Base-by-base conservation (phyloP, 2,329 filamentous ascomycete genomes). In the Cylindrodendrum hubeiense region DNA sequence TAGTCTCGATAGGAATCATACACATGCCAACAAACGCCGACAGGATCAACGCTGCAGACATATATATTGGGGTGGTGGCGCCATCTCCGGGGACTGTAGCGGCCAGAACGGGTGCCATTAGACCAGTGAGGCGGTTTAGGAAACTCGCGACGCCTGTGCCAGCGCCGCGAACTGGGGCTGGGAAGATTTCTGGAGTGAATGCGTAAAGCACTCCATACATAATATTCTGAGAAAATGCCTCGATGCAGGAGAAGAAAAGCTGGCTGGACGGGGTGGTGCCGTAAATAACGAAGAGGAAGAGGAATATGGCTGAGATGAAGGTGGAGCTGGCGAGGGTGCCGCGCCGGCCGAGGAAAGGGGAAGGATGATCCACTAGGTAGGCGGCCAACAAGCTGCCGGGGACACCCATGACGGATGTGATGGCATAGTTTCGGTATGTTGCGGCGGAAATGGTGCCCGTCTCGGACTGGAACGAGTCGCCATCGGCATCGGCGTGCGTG, bases 351-450 rank as follows among this genome's bases (percentile, higher is more conserved):
- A 89, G 80, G 69, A 86, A 83, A 1, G 90, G 83, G 19, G 87
- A 90, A 19, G 84, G 83, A 67, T 89, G 84, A 76, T 92, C 87
- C 47, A 93, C 93, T 2, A 91, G 89, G 73, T 87, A 93, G 65
- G 90, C 91, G 17, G 91, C 93, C 10, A 95, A 82, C 21, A 96
- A 80, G 51, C 90, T 92, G 22, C 93, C 93, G 0, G 93, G 93
- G 2, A 96, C 89, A 41, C 93, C 93, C 51, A 90, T 87, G 39
- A 93, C 82, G 43, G 91, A 92, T 17, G 92, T 93, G 77, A 97
- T 94, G 77, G 90, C 90, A 77, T 94, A 95, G 83, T 94, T 93
- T 66, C 92, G 90, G 81, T 96, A 97, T 0, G 89, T 87, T 22
- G 82, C 81, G 65, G 78, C 76, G 4, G 84, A 82, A 59, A 86